Conservation (phyloP, 306 rosid genomes). For the Medicago arabica region DNA sequence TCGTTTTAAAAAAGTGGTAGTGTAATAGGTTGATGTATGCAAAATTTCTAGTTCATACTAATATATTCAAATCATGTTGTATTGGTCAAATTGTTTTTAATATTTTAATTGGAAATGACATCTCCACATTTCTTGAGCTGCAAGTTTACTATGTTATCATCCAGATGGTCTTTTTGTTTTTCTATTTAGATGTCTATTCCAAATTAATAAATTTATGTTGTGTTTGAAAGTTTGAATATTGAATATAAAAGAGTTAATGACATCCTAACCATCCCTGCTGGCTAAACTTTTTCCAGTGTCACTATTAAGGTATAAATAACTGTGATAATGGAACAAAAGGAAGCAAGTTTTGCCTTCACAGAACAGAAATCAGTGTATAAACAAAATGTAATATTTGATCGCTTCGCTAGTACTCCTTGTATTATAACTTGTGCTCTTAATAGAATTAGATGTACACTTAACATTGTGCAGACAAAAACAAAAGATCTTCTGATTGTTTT, state of each 20-base stretch:
- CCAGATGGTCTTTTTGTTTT: background rate
- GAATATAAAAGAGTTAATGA: background rate
- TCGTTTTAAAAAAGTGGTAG: background rate
- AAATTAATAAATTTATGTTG: background rate
- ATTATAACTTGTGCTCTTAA: background rate
- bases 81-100: slow-evolving; percentile 6
- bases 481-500: no score
- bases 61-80: background rate
- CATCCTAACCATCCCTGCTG: background rate
- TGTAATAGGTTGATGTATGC: background rate
- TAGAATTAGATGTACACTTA: background rate
- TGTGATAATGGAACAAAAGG: background rate
- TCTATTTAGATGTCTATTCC: background rate
- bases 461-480: no score
- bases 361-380: no score
- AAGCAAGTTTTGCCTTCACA: background rate
- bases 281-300: background rate
- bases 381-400: no score
- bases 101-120: background rate
- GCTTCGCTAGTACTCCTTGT: no score
- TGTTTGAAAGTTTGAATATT: background rate
- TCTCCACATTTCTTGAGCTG: background rate
- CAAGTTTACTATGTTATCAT: background rate
- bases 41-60: slow-evolving; percentile 19
- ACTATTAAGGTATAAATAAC: background rate